Conservation (phyloP, 495 filamentous ascomycete genomes). For the Hyaloscypha finlandica region DNA sequence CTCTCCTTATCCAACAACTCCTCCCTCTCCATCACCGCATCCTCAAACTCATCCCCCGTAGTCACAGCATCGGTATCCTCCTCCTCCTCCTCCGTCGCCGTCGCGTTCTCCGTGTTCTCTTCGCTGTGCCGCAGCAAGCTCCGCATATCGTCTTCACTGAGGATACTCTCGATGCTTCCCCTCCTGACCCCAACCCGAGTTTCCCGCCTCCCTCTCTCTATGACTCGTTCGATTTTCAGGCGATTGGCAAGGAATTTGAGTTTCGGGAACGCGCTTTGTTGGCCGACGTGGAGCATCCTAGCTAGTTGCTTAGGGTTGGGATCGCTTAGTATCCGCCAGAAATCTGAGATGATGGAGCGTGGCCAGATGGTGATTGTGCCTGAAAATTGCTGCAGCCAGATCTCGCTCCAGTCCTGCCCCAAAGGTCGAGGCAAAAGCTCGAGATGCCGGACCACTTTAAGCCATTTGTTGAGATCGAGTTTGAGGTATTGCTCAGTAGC, state of each 20-base stretch:
- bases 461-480: slow-evolving; percentile 93
- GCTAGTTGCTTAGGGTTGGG: slow-evolving; percentile 72
- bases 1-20: slow-evolving; percentile 8
- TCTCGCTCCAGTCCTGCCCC: slow-evolving; percentile 95
- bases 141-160: slow-evolving; percentile 46
- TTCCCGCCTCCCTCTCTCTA: slow-evolving; percentile 71
- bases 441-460: slow-evolving; percentile 87
- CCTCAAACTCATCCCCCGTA: slow-evolving; percentile 28
- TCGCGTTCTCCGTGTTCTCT: slow-evolving; percentile 4
- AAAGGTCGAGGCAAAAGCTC: slow-evolving; percentile 87
- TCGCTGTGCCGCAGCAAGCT: slow-evolving; percentile 32
- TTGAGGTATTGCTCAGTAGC: slow-evolving; percentile 94
- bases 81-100: slow-evolving; percentile 19
- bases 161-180: slow-evolving; percentile 47
- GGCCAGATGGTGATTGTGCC: slow-evolving; percentile 97
- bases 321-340: slow-evolving; percentile 83
- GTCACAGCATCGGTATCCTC: slow-evolving; percentile 26
- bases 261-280: slow-evolving; percentile 85
- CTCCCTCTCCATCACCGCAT: slow-evolving; percentile 20
- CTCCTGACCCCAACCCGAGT: slow-evolving; percentile 42
- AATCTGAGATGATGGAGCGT: slow-evolving; percentile 71
- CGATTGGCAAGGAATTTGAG: slow-evolving; percentile 87
- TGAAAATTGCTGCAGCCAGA: slow-evolving; percentile 93
- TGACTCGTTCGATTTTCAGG: slow-evolving; percentile 76
- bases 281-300: slow-evolving; percentile 84